Base-by-base conservation (phyloP, 2,329 filamentous ascomycete species). In the Lecanosticta acicola region DNA sequence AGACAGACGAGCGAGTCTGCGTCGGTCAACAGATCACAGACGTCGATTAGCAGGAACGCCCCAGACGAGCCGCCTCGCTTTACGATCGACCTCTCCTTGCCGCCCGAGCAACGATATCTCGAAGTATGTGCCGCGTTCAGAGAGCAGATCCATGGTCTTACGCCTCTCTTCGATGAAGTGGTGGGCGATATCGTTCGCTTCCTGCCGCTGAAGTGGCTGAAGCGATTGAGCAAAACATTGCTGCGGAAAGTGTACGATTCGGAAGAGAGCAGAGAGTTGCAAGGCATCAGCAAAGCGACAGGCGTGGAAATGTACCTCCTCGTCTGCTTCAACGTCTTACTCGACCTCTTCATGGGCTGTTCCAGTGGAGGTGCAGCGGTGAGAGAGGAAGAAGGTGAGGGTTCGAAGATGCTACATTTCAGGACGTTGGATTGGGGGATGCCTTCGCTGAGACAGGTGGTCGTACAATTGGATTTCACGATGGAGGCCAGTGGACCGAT, bases 311-410 rank as follows among this genome's bases (percentile, higher is more conserved):
- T 84, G 60, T 79, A 81, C 53, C 63, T 84, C 0, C 67, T 85
- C 0, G 73, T 85, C 2, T 74, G 74, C 2, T 73, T 83, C 54
- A 85, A 85, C 54, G 77, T 79, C 1, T 63, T 84, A 1, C 68
- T 85, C 1, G 82, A 85, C 55, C 65, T 78, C 3, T 67, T 85
- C 29, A 74, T 85, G 64, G 81, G 81, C 2, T 85, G 82, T 59
- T 84, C 81, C 1, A 82, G 78, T 49, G 77, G 78, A 17, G 77
- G 70, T 13, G 66, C 67, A 4, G 50, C 60, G 26, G 59, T 67
- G 7, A 49, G 54, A 24, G 58, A 57, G 17, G 50, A 42, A 9
- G 51, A 54, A 2, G 39, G 42, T n/a, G 35, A 45, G 13, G 52
- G 41, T 51, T 49, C 54, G 16, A 63, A 66, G 29, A 71, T 80